A percentile compares a stretch with the other conserved stretches of the same genome.
Evolutionary conservation across 768 basidiomycete genomes (phyloP).

Genomic region (Suillus variegatus): DNA sequence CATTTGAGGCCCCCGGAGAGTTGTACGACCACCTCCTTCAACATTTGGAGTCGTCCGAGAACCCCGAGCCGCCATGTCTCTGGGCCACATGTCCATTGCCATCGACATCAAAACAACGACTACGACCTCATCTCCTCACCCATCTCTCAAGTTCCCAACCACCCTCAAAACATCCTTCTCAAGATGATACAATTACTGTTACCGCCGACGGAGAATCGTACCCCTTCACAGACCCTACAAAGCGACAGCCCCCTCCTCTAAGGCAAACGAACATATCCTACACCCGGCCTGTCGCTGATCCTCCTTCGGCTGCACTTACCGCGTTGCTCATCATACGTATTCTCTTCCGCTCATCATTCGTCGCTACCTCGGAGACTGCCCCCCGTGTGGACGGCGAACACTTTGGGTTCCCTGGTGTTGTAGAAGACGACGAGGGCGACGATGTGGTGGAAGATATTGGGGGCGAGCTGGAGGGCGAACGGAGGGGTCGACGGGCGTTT

Average conservation of each 20-base stretch:
- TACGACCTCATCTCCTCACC: conserved; percentile 73
- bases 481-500: conserved; percentile 73
- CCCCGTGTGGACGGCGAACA: conserved; percentile 80
- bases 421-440: conserved; percentile 77
- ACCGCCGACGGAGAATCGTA: conserved; percentile 54
- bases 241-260: conserved; percentile 70
- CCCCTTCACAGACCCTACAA: conserved; percentile 63
- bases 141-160: conserved; percentile 68
- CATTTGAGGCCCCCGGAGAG: conserved; percentile 55
- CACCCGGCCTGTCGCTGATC: conserved; percentile 58
- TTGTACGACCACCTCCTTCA: conserved; percentile 74
- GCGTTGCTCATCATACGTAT: conserved; percentile 83
- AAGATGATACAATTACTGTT: conserved; percentile 75
- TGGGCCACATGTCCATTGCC: conserved; percentile 71
- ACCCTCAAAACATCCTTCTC: conserved; percentile 60
- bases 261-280: conserved; percentile 62
- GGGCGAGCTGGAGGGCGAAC: conserved; percentile 66
- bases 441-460: conserved; percentile 27
- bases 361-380: conserved; percentile 56
- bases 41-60: conserved; percentile 51
- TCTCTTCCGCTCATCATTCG: conserved; percentile 79
- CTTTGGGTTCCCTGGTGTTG: conserved; percentile 85
- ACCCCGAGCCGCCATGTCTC: conserved; percentile 52
- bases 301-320: conserved; percentile 74
- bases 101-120: conserved; percentile 46